Evolutionary conservation across 1,284 basidiomycete species (phyloP), one percentile per base, ranked within the genome.

Genomic region (Sparassis latifolia): DNA sequence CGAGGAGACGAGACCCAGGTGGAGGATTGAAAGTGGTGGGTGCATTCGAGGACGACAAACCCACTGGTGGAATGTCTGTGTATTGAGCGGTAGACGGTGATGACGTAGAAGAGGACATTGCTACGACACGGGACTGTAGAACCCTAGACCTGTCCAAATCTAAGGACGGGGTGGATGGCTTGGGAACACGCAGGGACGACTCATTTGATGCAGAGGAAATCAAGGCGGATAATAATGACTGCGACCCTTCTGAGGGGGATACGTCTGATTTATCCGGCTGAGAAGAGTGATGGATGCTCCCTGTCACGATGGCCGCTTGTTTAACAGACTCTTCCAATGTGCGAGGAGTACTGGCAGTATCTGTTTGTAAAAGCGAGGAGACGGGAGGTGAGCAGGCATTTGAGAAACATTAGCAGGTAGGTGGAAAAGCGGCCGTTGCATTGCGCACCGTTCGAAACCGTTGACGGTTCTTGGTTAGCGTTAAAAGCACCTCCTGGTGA

Each of bases 1-100:
- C 84, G 48, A 89, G 74, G 44, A 89, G 69, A 51, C 86, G 83
- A 50, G 86, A 86, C 38, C 85, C 86, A 47, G 76, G 66, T 6
- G 86, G 82, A 39, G 83, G 82, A 55, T 82, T 82, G 64, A 84
- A 79, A 47, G 65, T 53, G n/a, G 63, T 58, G 46, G 61, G 53
- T 45, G 55, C 53, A 33, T 58, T 20, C 20, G 20, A 20, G 20
- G 20, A 20, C 20, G 20, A 20, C 20, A 20, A 20, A 20, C 20
- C 20, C 20, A 20, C 20, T 20, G 20, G 20, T 20, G 20, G 20
- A 20, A 20, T 20, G 20, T 20, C 20, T 20, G 20, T 20, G 20
- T 20, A 20, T 20, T 20, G 20, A 20, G 20, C 20, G 20, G 20
- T 20, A 20, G 20, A 20, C 20, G 20, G 20, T 20, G 20, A 20